Evolutionary conservation across 768 basidiomycete species (phyloP), one percentile per base, ranked within the genome.

Genomic region (Trametes maxima): DNA sequence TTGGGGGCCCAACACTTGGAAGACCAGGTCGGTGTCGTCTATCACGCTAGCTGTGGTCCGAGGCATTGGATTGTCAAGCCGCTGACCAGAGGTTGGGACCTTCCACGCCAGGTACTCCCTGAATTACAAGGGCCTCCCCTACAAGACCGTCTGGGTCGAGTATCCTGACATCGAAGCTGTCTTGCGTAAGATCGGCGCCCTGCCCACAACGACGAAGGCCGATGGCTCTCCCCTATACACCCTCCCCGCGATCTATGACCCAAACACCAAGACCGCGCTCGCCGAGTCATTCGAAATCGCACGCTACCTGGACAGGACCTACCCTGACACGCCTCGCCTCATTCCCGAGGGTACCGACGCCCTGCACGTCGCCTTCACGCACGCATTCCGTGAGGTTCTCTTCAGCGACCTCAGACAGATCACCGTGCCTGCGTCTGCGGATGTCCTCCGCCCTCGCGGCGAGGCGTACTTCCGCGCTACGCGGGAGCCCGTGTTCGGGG

Each of bases 61-160:
- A 10, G 2, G 24, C 13, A 14, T 5, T 36, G 19, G 6, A 22
- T 3, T 13, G 14, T 40, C 5, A 40, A 14, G 12, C 17, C 17
- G 14, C 28, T 33, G 8, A 33, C 28, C 28, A 3, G 4, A 40
- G 12, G 39, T 11, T 13, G 14, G 3, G 17, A 14, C 39, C 3
- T 14, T 40, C 4, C 5, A 13, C 17, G 12, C 39, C 25, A 49
- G 69, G 16, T 66, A 57, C 55, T 74, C 74, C 7, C 65, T 79
- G 55, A 79, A 80, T 59, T 70, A 74, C 70, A 81, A 82, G 64
- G 69, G 69, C 24, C 47, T 79, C 22, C 67, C 77, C 1, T 80
- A 80, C 70, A 77, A 73, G 64, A 84, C 83, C 3, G 75, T 78
- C 47, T 82, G 80, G 79, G 68, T 85, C 56, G 83, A 85, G 58